These are phyloP conservation scores for Boechera retrofracta DNA, from an alignment of 345 rosid species.

Conservation along the genomic window DNA sequence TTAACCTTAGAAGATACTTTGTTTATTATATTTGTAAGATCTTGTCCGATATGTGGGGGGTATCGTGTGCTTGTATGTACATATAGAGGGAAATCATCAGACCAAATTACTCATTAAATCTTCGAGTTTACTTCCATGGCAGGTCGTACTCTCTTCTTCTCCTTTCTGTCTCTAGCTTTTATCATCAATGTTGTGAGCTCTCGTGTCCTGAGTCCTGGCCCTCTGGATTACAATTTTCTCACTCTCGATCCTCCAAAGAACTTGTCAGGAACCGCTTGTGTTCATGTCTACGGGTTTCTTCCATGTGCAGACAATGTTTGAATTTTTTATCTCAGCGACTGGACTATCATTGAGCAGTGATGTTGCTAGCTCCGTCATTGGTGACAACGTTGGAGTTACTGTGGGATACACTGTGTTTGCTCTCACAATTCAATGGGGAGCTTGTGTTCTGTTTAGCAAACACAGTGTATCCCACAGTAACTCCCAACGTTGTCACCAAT, in stretches of 20 bases:
- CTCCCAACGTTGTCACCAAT: too few species aligned
- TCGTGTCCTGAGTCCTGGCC: conserved; percentile 36
- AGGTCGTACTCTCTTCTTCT: not conserved
- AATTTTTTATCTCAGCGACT: conserved; percentile 34
- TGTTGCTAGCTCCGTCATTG: conserved; percentile 19
- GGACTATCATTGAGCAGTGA: conserved; percentile 37
- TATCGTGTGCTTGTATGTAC: not conserved
- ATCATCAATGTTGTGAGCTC: conserved; percentile 33
- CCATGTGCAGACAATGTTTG: conserved; percentile 45
- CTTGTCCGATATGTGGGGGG: conserved; percentile 8
- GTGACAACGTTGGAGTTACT: conserved; percentile 39
- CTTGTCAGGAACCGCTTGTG: conserved; percentile 28
- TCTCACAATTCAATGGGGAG: conserved; percentile 50
- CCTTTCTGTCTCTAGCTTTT: not conserved
- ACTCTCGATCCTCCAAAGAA: conserved; percentile 40
- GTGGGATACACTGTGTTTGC: conserved; percentile 41
- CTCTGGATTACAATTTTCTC: conserved; percentile 26
- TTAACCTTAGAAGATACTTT: not conserved
- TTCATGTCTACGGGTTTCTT: conserved; percentile 46
- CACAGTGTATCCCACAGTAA: too few species aligned
- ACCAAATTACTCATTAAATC: not conserved
- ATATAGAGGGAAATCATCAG: not conserved
- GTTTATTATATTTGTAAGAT: not conserved
- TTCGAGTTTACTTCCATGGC: conserved; percentile 2
- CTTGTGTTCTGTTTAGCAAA: conserved; percentile 42